Evolutionary conservation across 1,284 basidiomycete species (phyloP), one percentile per base, ranked within the genome.

Genomic region (Leccinum ponderosum): DNA sequence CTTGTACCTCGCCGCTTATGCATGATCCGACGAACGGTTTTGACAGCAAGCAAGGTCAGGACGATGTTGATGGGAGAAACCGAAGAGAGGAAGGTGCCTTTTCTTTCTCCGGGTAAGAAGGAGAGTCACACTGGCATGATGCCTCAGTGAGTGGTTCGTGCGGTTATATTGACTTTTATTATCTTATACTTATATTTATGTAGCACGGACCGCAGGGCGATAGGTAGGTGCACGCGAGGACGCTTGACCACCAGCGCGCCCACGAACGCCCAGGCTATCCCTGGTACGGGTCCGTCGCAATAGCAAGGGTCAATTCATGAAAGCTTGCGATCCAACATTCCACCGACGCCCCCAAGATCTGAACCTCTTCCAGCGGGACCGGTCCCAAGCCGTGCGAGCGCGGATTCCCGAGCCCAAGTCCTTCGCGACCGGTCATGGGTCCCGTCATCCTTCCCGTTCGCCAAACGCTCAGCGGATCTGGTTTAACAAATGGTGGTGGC

Each of bases 141-240:
- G 66, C 75, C 73, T 56, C 74, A 76, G 84, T 83, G 70, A 64
- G 82, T 79, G 2, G 56, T 29, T 29, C 29, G 29, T 35, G 29
- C 29, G 2, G 7, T 6, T 6, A 35, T 4, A 17, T 50, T 48
- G 20, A 53, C 37, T 27, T 57, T 39, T 27, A 57, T 33, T 27
- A 27, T 27, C 25, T 27, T 27, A 27, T 27, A 27, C 29, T 58
- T 12, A 62, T 3, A 9, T 51, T 6, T 37, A 2, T 44, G 3
- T 65, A 93, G 89, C 27, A 83, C 88, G 7, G 93, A 97, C 70
- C 87, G 97, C 80, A 88, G 91, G 66, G 80, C 85, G 22, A 88
- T 98, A 63, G 55, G 20, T 55, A 60, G 22, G 56, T 55, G 4
- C 44, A 68, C 37, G 29, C 44, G 7, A 54, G 33, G 12, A n/a